A percentile compares a stretch with the other conserved stretches of the same genome.
These are phyloP conservation scores for Mucor circinelloides DNA, from an alignment of 371 early-diverging fungal genomes.

Conservation along the genomic window DNA sequence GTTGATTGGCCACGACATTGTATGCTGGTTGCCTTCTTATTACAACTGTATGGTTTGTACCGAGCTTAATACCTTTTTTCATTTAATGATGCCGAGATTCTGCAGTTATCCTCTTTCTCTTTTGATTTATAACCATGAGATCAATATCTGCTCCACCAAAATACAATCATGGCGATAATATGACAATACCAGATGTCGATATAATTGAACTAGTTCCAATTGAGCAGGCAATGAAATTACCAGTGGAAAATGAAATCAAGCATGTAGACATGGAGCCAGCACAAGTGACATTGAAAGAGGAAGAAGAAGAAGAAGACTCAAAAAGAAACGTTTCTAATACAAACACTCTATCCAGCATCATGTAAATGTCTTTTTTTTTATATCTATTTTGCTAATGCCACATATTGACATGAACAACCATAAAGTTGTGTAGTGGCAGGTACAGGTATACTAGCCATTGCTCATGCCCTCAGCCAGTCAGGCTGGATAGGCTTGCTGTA, in stretches of 20 bases:
- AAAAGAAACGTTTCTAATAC: slow-evolving; percentile 23
- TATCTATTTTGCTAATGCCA: background rate
- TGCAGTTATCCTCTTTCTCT: background rate
- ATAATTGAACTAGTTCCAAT: background rate
- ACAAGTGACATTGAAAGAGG: background rate
- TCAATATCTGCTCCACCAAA: background rate
- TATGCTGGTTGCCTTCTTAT: no score
- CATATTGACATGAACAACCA: background rate
- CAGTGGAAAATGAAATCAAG: background rate
- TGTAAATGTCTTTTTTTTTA: slow-evolving; percentile 7
- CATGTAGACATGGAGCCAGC: background rate
- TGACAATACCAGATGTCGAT: background rate
- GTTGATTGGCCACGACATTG: no score
- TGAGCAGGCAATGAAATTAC: background rate
- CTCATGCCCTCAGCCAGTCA: slow-evolving; percentile 76
- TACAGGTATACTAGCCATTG: slow-evolving; percentile 83
- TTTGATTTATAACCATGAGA: background rate
- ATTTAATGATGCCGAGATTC: background rate
- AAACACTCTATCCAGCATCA: slow-evolving; percentile 24
- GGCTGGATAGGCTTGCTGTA: slow-evolving; percentile 75
- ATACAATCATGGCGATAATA: background rate
- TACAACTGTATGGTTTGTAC: background rate
- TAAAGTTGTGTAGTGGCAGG: slow-evolving; percentile 81
- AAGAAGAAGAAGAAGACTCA: background rate
- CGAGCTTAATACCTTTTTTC: background rate